Percentiles rank a stretch among this genome's conserved stretches.
Conservation (phyloP, 208 protist species). For the Tritrichomonas musculus region DNA sequence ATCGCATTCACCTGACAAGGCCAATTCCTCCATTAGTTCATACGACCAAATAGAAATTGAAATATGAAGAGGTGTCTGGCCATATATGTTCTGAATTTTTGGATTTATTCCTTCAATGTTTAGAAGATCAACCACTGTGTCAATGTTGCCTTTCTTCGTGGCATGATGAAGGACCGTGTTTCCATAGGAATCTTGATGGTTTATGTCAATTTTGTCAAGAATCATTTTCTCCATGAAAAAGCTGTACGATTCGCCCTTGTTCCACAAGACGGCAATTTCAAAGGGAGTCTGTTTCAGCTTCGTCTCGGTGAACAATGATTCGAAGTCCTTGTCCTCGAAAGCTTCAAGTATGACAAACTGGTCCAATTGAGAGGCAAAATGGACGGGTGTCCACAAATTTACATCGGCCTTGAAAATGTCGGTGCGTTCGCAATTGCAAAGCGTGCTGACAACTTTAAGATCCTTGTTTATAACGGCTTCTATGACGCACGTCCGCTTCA, state of each 20-base stretch:
- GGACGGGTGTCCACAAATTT: not conserved
- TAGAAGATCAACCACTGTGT: not conserved
- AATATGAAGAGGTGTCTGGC: not conserved
- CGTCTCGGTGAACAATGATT: too few relatives aligned
- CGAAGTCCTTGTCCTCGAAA: too few relatives aligned
- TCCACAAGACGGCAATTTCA: too few relatives aligned
- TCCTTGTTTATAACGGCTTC: too few relatives aligned
- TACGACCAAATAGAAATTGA: not conserved
- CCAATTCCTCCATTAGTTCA: not conserved
- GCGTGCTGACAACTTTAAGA: too few relatives aligned
- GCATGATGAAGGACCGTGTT: not conserved
- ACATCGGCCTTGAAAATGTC: not conserved
- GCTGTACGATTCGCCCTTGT: too few relatives aligned
- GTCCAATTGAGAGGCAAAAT: not conserved
- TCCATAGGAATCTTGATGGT: not conserved
- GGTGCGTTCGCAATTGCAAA: too few relatives aligned
- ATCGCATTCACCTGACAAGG: not conserved
- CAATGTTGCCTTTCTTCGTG: not conserved
- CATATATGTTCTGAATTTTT: not conserved
- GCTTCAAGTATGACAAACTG: not conserved
- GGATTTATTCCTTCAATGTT: not conserved
- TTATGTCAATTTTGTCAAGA: not conserved
- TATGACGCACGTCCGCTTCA: too few relatives aligned
- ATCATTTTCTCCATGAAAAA: too few relatives aligned
- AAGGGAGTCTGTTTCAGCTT: too few relatives aligned